Percentiles rank a stretch among this genome's conserved stretches.
These are phyloP conservation scores for Nymphaea colorata DNA, from an alignment of 164 flowering plant species.

Conservation along the genomic window DNA sequence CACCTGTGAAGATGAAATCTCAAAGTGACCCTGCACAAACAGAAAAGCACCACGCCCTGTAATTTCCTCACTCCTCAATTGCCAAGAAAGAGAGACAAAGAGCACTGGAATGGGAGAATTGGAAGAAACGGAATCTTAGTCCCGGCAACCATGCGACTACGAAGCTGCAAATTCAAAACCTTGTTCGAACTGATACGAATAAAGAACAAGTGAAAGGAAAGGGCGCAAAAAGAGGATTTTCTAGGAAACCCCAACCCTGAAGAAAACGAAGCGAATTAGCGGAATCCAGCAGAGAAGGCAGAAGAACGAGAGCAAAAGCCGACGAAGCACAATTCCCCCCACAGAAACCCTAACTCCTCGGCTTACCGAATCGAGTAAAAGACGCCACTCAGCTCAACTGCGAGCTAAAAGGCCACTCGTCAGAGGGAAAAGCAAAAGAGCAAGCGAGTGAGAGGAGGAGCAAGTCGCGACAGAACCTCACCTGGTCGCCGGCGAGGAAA, in stretches of 20 bases:
- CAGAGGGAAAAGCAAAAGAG: not conserved
- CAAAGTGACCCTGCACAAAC: constrained; percentile 21
- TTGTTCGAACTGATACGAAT: not conserved
- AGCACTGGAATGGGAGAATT: too few species aligned
- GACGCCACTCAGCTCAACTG: not conserved
- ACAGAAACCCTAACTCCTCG: not conserved
- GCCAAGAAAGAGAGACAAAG: not conserved
- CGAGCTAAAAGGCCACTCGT: not conserved
- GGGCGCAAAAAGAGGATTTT: not conserved
- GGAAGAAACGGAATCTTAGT: too few species aligned
- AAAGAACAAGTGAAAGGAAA: not conserved
- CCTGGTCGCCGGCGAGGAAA: constrained; percentile 61
- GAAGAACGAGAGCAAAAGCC: too few species aligned
- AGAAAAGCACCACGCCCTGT: not conserved
- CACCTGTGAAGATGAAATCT: constrained; percentile 23
- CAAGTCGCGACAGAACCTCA: constrained; percentile 2
- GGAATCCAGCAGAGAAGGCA: not conserved
- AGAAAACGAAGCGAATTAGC: not conserved
- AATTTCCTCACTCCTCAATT: not conserved
- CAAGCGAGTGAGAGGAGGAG: too few species aligned
- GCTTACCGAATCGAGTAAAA: not conserved
- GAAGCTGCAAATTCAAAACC: not conserved
- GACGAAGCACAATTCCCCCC: not conserved
- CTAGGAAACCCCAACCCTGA: not conserved
- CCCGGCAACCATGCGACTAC: not conserved